phyloP scores from a whole-genome alignment of 169 alveolate genomes.

The Babesia sp. region DNA sequence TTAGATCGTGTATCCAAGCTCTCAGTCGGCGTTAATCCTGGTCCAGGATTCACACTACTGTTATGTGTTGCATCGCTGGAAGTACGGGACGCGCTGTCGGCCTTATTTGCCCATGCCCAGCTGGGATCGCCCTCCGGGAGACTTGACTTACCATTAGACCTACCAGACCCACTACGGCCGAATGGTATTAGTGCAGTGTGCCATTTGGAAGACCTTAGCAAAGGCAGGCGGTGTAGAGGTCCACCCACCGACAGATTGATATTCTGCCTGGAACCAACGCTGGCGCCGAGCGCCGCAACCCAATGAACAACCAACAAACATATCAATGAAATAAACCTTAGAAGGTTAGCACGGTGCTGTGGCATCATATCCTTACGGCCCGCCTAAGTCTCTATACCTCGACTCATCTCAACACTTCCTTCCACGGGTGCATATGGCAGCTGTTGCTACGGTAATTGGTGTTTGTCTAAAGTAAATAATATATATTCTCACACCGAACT shows the following conservation, averaged over 20 bases:
- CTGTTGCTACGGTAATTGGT: neutral
- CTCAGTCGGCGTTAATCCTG: neutral
- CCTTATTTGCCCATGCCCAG: constrained; percentile 40
- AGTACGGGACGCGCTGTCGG: neutral
- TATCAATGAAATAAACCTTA: neutral
- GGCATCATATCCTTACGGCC: constrained; percentile 28
- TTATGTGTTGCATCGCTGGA: neutral
- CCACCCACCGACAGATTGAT: neutral
- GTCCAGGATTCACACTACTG: neutral
- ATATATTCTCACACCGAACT: neutral
- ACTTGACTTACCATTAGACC: constrained; percentile 3
- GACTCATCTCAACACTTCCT: constrained; percentile 9
- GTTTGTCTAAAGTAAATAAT: neutral
- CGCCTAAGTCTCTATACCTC: constrained; percentile 1
- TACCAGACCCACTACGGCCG: constrained; percentile 33
- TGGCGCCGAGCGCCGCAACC: constrained; percentile 1
- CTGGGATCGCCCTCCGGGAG: constrained; percentile 13
- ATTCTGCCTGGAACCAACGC: neutral
- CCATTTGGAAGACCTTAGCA: neutral
- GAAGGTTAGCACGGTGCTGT: neutral
- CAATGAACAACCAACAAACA: neutral
- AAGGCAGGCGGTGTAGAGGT: neutral
- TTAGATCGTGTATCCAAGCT: neutral
- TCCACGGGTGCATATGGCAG: neutral
- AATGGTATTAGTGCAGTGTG: constrained; percentile 54